Percentiles rank a stretch among this genome's conserved stretches.
Conservation (phyloP, 1,139 yeast species). For the Geotrichum aggregatum region DNA sequence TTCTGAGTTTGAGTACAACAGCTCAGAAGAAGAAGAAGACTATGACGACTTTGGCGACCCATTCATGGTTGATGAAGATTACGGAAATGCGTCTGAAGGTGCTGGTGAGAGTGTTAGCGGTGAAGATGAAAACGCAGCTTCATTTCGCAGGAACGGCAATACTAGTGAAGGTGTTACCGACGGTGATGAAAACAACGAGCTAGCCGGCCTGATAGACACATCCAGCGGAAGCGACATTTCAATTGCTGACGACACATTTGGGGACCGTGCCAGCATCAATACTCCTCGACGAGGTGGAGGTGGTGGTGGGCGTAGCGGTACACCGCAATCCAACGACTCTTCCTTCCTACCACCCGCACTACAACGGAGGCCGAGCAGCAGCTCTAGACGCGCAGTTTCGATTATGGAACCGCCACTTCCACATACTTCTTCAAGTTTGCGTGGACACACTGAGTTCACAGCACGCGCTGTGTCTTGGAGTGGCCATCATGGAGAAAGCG, state of each 20-base stretch:
- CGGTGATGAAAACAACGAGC: not conserved
- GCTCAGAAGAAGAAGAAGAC: conserved; percentile 12
- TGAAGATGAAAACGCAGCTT: not conserved
- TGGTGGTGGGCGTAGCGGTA: not conserved
- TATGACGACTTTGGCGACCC: conserved; percentile 11
- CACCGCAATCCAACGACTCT: too few relatives aligned
- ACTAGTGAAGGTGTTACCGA: not conserved
- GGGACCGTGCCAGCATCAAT: not conserved
- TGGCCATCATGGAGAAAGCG: not conserved
- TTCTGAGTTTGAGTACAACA: conserved; percentile 11
- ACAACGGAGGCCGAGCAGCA: too few relatives aligned
- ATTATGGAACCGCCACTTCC: not conserved
- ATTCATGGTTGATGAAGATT: conserved; percentile 14
- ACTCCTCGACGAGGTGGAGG: not conserved
- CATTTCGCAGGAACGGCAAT: too few relatives aligned
- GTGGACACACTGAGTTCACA: too few relatives aligned
- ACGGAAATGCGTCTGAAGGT: conserved; percentile 3
- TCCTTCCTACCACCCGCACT: too few relatives aligned
- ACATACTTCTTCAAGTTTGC: too few relatives aligned
- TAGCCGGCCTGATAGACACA: not conserved
- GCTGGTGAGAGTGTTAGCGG: not conserved
- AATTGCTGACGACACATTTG: conserved; percentile 7
- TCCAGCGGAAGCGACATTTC: not conserved
- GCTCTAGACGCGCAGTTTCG: not conserved
- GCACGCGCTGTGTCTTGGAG: too few relatives aligned